Evolutionary conservation across 2,329 filamentous ascomycete species (phyloP), one percentile per base, ranked within the genome.

Genomic region (Aspergillus sp.): DNA sequence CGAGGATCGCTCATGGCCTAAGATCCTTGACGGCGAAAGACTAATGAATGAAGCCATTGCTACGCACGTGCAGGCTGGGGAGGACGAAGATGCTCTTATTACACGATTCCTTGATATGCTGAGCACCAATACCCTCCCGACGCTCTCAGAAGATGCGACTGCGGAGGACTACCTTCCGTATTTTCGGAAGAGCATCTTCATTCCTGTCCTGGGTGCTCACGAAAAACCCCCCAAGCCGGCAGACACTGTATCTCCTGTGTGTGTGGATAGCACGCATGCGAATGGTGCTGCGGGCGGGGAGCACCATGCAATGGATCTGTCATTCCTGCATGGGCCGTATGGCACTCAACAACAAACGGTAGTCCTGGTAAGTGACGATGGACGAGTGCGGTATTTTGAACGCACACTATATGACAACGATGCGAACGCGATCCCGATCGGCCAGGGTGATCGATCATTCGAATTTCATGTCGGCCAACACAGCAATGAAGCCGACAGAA

Each of bases 321-420:
- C 65, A 27, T 75, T 82, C 69, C 64, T 74, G 53, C 78, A 75
- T 58, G 84, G 83, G 0, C 73, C 82, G 7, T 89, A 89, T 69
- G 87, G 86, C 0, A 89, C 87, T 2, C 84, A 87, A 69, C 86
- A 86, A 72, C 86, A 89, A 70, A 86, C 84, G 1, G 75, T 89
- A 7, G 76, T 89, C 2, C 72, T 89, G 13, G 84, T 87, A 19
- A 77, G 82, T 66, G 74, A 75, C 30, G 68, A 81, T n/a, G 85
- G 85, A 2, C 79, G 80, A 56, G 80, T 87, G 38, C 83, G 80
- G n/a, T 89, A 85, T 66, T 78, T 88, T 36, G 87, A 89, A 71
- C 77, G 86, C 58, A 88, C 86, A 17, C 70, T 89, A 19, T 87
- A 81, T 67, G 84, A 87, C 66, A 74, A 79, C 11, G 71, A 83